These are phyloP conservation scores for Uncinocarpus reesii DNA, from an alignment of 2,329 filamentous ascomycete genomes.

Conservation along the genomic window DNA sequence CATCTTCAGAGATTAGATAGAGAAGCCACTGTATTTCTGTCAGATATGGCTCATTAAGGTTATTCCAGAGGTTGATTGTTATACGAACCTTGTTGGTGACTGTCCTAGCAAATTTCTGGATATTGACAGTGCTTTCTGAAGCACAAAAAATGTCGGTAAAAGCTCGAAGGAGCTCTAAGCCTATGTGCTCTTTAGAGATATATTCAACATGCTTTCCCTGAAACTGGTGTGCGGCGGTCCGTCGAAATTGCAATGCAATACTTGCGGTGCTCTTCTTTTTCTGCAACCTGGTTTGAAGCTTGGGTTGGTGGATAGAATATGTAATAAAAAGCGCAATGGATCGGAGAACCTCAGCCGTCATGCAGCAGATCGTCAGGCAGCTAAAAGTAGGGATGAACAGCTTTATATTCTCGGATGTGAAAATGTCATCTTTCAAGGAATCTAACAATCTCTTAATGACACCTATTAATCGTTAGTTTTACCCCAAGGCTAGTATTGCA, in stretches of 20 bases:
- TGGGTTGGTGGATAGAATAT: slow-evolving; percentile 67
- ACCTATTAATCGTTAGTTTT: slow-evolving; percentile 43
- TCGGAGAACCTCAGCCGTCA: slow-evolving; percentile 74
- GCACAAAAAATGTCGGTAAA: slow-evolving; percentile 71
- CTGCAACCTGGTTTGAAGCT: slow-evolving; percentile 31
- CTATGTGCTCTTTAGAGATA: slow-evolving; percentile 57
- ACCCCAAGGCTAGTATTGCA: neutral
- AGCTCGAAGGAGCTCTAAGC: slow-evolving; percentile 63
- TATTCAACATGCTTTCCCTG: slow-evolving; percentile 27
- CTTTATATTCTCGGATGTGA: slow-evolving; percentile 60
- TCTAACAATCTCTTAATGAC: slow-evolving; percentile 85
- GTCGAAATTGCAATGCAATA: slow-evolving; percentile 25
- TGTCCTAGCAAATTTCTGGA: slow-evolving; percentile 82
- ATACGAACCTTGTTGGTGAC: slow-evolving; percentile 78
- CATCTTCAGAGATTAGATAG: slow-evolving; percentile 78
- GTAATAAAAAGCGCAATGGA: slow-evolving; percentile 87
- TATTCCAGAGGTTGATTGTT: slow-evolving; percentile 21
- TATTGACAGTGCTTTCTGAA: slow-evolving; percentile 54
- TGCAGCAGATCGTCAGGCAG: slow-evolving; percentile 66
- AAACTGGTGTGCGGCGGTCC: slow-evolving; percentile 32
- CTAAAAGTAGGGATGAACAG: slow-evolving; percentile 72
- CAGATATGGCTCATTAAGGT: slow-evolving; percentile 15
- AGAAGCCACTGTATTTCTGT: slow-evolving; percentile 60
- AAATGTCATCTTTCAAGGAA: slow-evolving; percentile 73
- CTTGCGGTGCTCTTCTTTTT: slow-evolving; percentile 37